Percentiles rank a stretch among this genome's conserved stretches.
These are phyloP conservation scores for Huntiella omanensis DNA, from an alignment of 2,329 filamentous ascomycete species.

Conservation along the genomic window DNA sequence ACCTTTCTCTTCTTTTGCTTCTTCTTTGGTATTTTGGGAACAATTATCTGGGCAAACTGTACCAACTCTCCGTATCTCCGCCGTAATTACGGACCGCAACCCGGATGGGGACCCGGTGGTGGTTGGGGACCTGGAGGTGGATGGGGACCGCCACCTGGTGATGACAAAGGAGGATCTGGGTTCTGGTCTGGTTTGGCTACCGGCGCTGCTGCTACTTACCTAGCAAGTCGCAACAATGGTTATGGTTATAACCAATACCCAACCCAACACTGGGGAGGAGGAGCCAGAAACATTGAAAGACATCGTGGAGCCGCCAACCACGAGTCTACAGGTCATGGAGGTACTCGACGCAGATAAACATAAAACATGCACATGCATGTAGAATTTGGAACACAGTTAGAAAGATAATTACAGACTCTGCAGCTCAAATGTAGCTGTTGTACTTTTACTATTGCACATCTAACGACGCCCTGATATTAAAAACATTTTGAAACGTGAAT, in stretches of 20 bases:
- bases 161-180: constrained; percentile 34
- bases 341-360: constrained; percentile 34
- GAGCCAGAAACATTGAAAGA: background rate
- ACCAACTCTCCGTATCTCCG: constrained; percentile 16
- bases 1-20: constrained; percentile 38
- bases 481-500: too few species aligned
- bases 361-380: background rate
- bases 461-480: too few species aligned
- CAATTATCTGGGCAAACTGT: constrained; percentile 43
- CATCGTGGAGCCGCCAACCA: constrained; percentile 5
- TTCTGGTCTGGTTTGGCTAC: constrained; percentile 55
- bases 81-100: constrained; percentile 19
- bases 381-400: too few species aligned
- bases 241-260: constrained; percentile 8
- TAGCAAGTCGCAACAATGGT: constrained; percentile 29
- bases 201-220: constrained; percentile 51
- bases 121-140: constrained; percentile 15
- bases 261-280: background rate
- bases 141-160: constrained; percentile 15
- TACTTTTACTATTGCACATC: too few species aligned
- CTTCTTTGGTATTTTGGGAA: constrained; percentile 39
- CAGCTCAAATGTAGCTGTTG: too few species aligned
- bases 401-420: too few species aligned
- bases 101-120: constrained; percentile 17
- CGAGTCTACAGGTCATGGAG: constrained; percentile 56